phyloP scores from a whole-genome alignment of 495 filamentous ascomycete genomes.

The Halenospora varia region DNA sequence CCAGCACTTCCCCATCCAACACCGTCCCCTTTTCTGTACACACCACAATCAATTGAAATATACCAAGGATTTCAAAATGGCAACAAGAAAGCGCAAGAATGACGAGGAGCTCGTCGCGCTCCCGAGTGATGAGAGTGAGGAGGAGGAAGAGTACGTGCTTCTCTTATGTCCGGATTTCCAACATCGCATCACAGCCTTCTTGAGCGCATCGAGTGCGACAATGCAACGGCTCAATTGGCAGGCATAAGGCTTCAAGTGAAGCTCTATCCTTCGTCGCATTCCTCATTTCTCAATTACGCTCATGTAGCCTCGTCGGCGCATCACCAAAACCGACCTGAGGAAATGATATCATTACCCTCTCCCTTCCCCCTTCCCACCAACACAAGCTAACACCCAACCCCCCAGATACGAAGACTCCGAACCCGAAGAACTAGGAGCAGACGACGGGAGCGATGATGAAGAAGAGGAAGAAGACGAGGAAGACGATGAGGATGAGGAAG shows the following conservation, averaged over 20 bases:
- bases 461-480: conserved; percentile 17
- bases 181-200: not conserved
- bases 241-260: too few species aligned
- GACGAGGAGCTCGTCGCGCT: conserved; percentile 26
- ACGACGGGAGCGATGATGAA: conserved; percentile 15
- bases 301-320: too few species aligned
- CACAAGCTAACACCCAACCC: not conserved
- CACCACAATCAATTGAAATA: too few species aligned
- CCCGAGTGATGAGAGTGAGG: conserved; percentile 27
- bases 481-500: conserved; percentile 20
- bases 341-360: not conserved
- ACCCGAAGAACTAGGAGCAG: conserved; percentile 5
- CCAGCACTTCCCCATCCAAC: not conserved
- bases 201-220: not conserved
- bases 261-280: too few species aligned
- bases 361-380: not conserved
- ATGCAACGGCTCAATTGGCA: too few species aligned
- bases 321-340: too few species aligned
- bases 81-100: conserved; percentile 27
- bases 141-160: conserved; percentile 27
- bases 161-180: not conserved
- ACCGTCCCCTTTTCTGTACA: not conserved
- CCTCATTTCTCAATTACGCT: too few species aligned
- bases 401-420: conserved; percentile 30
- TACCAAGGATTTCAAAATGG: too few species aligned